Evolutionary conservation across 345 rosid genomes (phyloP).

Genomic region (Lepidium africanum): DNA sequence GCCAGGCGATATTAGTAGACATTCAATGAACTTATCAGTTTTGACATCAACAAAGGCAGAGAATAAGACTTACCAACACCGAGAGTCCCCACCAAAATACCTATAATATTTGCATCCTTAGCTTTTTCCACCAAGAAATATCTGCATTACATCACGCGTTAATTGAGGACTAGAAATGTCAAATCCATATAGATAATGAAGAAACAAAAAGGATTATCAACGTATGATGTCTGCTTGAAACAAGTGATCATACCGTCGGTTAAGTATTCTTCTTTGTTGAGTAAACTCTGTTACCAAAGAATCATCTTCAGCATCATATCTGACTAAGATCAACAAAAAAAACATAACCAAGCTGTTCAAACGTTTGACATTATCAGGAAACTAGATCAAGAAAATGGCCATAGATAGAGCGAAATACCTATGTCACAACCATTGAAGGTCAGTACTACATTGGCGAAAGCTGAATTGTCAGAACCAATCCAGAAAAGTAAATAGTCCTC

Average conservation of each 20-base stretch:
- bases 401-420: conserved; percentile 40
- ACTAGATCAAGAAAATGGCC: background rate
- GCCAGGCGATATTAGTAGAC: background rate
- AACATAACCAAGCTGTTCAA: conserved; percentile 6
- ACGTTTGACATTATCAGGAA: background rate
- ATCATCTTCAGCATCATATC: conserved; percentile 73
- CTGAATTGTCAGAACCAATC: conserved; percentile 73
- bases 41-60: background rate
- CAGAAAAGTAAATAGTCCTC: conserved; percentile 69
- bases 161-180: background rate
- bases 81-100: conserved; percentile 93
- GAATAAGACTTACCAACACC: conserved; percentile 69
- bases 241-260: conserved; percentile 54
- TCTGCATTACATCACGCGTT: conserved; percentile 38
- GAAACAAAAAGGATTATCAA: background rate
- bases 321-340: conserved; percentile 52
- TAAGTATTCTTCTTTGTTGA: conserved; percentile 69
- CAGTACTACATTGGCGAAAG: conserved; percentile 72
- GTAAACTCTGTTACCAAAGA: conserved; percentile 61
- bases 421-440: conserved; percentile 78
- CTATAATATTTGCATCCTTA: conserved; percentile 86
- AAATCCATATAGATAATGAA: background rate
- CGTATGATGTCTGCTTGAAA: background rate
- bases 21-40: background rate
- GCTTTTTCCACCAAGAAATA: conserved; percentile 95